These are phyloP conservation scores for Kondoa subrosea DNA, from an alignment of 768 basidiomycete species.

Conservation along the genomic window DNA sequence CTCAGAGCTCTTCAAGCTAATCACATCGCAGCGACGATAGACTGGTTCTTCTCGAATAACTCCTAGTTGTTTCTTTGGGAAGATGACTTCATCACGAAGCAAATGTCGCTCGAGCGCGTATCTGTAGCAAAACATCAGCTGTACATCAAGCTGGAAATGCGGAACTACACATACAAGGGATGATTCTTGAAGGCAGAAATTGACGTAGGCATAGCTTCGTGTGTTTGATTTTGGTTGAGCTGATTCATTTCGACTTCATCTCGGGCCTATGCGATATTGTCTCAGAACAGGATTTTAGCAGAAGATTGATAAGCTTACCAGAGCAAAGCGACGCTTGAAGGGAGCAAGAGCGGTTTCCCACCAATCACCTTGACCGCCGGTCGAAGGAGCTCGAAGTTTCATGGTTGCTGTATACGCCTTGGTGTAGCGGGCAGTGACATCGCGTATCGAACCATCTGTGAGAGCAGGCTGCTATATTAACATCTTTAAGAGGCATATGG, in stretches of 20 bases:
- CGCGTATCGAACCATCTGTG: constrained; percentile 65
- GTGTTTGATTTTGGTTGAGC: constrained; percentile 53
- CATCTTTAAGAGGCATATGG: neutral
- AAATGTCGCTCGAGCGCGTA: constrained; percentile 76
- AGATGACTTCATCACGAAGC: constrained; percentile 66
- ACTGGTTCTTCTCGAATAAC: constrained; percentile 86
- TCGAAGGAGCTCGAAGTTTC: constrained; percentile 31
- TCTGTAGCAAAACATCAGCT: constrained; percentile 33
- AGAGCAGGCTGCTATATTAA: neutral
- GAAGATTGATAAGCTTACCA: constrained; percentile 41
- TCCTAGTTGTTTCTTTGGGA: constrained; percentile 58
- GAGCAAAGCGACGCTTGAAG: constrained; percentile 57
- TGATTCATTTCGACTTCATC: constrained; percentile 89
- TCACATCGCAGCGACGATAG: constrained; percentile 64
- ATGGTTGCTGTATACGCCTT: constrained; percentile 51
- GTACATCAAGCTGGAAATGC: constrained; percentile 6
- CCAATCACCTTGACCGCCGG: constrained; percentile 55
- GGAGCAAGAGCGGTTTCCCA: constrained; percentile 55
- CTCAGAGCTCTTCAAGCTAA: constrained; percentile 76
- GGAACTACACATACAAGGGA: constrained; percentile 48
- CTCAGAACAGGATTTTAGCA: neutral
- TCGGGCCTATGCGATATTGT: constrained; percentile 45
- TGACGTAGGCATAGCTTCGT: constrained; percentile 82
- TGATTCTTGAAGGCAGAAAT: constrained; percentile 90
- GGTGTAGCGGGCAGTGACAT: constrained; percentile 81